Evolutionary conservation across 2,329 filamentous ascomycete species (phyloP), one percentile per base, ranked within the genome.

Genomic region (Trichophyton simii): DNA sequence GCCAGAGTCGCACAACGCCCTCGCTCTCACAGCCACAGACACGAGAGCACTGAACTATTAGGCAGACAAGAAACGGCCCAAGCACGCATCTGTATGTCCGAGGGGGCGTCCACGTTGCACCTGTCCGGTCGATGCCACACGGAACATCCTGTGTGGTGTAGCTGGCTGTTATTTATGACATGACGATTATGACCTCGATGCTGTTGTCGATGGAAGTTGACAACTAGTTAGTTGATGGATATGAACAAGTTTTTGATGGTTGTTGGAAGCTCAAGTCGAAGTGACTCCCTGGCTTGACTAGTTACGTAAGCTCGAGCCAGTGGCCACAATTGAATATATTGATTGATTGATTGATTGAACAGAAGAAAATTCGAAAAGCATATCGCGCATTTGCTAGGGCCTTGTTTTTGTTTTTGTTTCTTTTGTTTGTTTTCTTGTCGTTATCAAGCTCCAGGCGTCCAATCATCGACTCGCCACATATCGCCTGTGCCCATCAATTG

Each of bases 401-500:
- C 8, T 13, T 38, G 34, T 22, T 22, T 22, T 22, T 34, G 31
- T 34, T 6, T 6, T 34, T 34, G 48, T 52, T n/a, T 28, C 5
- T 28, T 28, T n/a, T 3, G 4, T 20, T 34, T 36, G 36, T 55
- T 20, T 55, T 55, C 34, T 36, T 38, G 28, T 28, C 18, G 4
- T 11, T 54, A 55, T 55, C 28, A 55, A 36, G 34, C 13, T 55
- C 25, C 18, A 28, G 52, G 7, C 31, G 25, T 36, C 52, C 25
- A 55, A 55, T 55, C 52, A n/a, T 55, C 34, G 52, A 55, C 52
- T 55, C 52, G 18, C 38, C 31, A 55, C 28, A 55, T 55, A 55
- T 34, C 28, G 52, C 52, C 18, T 9, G 28, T n/a, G 28, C 28
- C 20, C 28, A 55, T 34, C 18, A 55, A 28, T 25, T 55, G 52